A percentile compares a stretch with the other conserved stretches of the same genome.
Conservation (phyloP, 2,329 filamentous ascomycete species). For the Ophiocordyceps robertsii region DNA sequence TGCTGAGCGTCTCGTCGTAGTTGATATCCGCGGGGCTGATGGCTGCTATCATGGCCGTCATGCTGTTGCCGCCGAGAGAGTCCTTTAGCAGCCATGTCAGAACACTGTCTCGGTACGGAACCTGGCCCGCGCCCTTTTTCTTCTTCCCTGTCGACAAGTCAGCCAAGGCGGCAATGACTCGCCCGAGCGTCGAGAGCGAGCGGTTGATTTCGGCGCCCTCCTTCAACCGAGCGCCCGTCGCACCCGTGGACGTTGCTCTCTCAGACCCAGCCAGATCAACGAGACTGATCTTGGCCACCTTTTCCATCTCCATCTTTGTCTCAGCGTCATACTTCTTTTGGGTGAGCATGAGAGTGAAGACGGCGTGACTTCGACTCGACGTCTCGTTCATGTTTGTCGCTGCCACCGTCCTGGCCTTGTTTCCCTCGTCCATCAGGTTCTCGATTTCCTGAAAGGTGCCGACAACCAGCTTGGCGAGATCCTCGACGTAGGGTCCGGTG, state of each 20-base stretch:
- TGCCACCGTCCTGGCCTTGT: conserved; percentile 94
- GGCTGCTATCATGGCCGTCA: conserved; percentile 99
- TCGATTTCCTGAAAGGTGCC: conserved; percentile 92
- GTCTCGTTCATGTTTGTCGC: conserved; percentile 99
- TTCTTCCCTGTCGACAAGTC: conserved; percentile 80
- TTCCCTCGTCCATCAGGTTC: conserved; percentile 96
- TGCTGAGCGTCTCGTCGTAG: conserved; percentile 94
- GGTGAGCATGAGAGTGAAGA: conserved; percentile 90
- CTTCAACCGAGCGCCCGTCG: conserved; percentile 86
- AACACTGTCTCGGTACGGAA: conserved; percentile 94
- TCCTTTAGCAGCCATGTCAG: conserved; percentile 96
- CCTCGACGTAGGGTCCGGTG: conserved; percentile 94
- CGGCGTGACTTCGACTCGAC: conserved; percentile 92
- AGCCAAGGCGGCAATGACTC: conserved; percentile 91
- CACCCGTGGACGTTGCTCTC: conserved; percentile 90
- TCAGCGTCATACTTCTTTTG: conserved; percentile 86
- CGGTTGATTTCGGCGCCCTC: conserved; percentile 98
- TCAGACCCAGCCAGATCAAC: conserved; percentile 97
- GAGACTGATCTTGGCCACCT: conserved; percentile 93
- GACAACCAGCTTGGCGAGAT: conserved; percentile 89
- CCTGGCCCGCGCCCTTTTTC: conserved; percentile 60
- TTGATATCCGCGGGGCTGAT: conserved; percentile 98
- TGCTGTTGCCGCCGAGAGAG: conserved; percentile 92
- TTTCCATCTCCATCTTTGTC: conserved; percentile 94
- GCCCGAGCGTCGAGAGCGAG: conserved; percentile 87